Evolutionary conservation across 176 grass and related monocot genomes (phyloP), one percentile per base, ranked within the genome.

Genomic region (Panicum miliaceum): DNA sequence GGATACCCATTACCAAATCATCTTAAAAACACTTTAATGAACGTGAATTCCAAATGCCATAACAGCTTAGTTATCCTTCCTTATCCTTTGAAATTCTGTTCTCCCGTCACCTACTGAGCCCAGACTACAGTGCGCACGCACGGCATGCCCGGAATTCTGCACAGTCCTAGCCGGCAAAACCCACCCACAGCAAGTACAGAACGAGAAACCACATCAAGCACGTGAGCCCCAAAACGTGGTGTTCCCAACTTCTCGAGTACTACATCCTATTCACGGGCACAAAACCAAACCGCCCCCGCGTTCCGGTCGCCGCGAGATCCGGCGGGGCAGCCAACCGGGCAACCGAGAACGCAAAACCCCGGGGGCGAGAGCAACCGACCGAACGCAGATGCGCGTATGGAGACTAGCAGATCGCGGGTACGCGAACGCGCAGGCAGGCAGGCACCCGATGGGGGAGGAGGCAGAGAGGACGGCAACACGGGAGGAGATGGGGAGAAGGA

Each of bases 241-340:
- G 41, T 36, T 47, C 29, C 51, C 51, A 2, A 19, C 51, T 19
- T 20, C 51, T 10, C 5, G 3, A 78, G 14, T 3, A 32, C 45
- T 3, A 32, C 45, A n/a, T 15, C 23, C 22, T 8, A 7, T n/a
- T 32, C 5, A 47, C 27, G 25, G 52, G 14, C 16, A 7, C 50
- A 34, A 8, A 35, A 7, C 47, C 62, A 53, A 75, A 81, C 59
- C 64, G 38, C 1, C 12, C 35, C 52, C 1, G 26, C 25, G 56
- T 6, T 22, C 69, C 19, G 60, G 25, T 34, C 68, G 64, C 68
- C 13, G 72, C 76, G 81, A 89, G 82, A 89, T 84, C 81, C 76
- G 32, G 37, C 18, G 48, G 27, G 15, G 53, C 22, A 78, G 38
- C 23, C 26, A 29, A 18, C 64, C 65, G n/a, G 0, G 43, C 23